Percentiles rank a stretch among this genome's conserved stretches.
Conservation (phyloP, 805 yeast species). For the Yamadazyma sp. region DNA sequence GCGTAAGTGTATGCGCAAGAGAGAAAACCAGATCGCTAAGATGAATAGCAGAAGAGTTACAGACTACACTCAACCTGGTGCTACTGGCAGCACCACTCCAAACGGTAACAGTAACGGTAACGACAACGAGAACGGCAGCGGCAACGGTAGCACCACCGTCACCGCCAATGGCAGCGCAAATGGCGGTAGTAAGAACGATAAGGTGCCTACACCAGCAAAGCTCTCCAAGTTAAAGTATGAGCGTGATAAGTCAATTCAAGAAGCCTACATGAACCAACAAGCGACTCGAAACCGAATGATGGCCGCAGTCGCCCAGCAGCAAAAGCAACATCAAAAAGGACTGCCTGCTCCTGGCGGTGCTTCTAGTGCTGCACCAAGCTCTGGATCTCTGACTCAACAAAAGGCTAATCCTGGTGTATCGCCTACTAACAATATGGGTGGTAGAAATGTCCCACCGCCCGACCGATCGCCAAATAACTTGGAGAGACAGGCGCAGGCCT, state of each 20-base stretch:
- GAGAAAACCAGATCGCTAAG: conserved; percentile 62
- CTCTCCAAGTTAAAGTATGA: conserved; percentile 80
- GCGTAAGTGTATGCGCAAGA: conserved; percentile 82
- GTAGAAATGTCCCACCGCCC: too few species aligned
- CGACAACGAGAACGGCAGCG: conserved; percentile 9
- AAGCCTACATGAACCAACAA: conserved; percentile 56
- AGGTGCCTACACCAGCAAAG: conserved; percentile 73
- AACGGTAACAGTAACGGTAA: not conserved
- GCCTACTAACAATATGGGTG: conserved; percentile 8
- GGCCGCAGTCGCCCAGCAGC: conserved; percentile 43
- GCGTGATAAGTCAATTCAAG: conserved; percentile 81
- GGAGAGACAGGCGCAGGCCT: conserved; percentile 6
- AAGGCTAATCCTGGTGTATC: conserved; percentile 7
- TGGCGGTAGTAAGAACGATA: conserved; percentile 32
- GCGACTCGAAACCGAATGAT: conserved; percentile 42
- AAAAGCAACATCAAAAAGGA: conserved; percentile 18
- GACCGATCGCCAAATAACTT: not conserved
- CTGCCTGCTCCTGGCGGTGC: not conserved
- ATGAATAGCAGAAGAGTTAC: conserved; percentile 23
- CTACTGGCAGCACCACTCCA: not conserved
- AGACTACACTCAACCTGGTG: conserved; percentile 7
- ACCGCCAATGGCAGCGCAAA: not conserved
- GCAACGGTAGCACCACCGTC: conserved; percentile 17
- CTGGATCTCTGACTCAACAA: conserved; percentile 6
- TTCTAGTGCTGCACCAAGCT: not conserved